A percentile compares a stretch with the other conserved stretches of the same genome.
Conservation (phyloP, 805 yeast genomes). For the Nakazawaea ernobii region DNA sequence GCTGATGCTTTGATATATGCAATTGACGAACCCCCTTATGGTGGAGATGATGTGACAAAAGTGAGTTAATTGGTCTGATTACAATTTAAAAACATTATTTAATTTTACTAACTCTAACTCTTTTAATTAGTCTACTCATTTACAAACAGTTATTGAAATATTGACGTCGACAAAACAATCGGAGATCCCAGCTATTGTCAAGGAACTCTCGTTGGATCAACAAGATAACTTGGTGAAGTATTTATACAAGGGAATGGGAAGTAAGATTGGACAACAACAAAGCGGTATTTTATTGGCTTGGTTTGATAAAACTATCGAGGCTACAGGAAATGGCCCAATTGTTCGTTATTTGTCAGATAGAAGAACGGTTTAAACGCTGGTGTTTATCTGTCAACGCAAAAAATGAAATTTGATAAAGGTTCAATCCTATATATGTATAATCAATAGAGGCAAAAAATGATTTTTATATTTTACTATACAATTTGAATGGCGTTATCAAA, state of each 20-base stretch:
- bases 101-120: conserved; percentile 25
- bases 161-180: conserved; percentile 61
- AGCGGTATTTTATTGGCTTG: conserved; percentile 85
- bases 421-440: background rate
- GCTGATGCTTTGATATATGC: conserved; percentile 58
- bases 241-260: conserved; percentile 79
- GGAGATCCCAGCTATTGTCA: conserved; percentile 61
- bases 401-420: background rate
- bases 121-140: conserved; percentile 31
- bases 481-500: background rate
- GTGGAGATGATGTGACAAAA: conserved; percentile 58
- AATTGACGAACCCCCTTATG: conserved; percentile 77
- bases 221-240: conserved; percentile 78
- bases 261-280: conserved; percentile 72
- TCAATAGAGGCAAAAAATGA: background rate
- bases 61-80: conserved; percentile 12
- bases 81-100: background rate
- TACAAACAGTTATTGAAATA: conserved; percentile 60
- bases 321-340: conserved; percentile 84
- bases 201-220: conserved; percentile 53
- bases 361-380: conserved; percentile 49
- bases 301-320: conserved; percentile 85
- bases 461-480: background rate
- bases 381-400: background rate
- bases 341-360: conserved; percentile 84